Evolutionary conservation across 2,329 filamentous ascomycete species (phyloP).

Genomic region (Leptographium radiaticola): DNA sequence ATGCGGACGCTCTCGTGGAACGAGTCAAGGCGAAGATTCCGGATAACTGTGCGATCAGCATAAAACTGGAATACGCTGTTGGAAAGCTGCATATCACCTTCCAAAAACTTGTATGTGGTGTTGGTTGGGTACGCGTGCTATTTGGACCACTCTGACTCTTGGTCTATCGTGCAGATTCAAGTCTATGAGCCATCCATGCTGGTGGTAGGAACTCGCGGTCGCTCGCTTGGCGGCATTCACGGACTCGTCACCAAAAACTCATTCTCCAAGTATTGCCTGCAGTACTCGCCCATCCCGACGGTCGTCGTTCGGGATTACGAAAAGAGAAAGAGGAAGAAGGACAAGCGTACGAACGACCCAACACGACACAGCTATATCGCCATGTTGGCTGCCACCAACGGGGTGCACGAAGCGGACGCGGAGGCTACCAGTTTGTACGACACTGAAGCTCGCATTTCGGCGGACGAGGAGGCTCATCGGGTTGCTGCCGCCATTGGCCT

Average conservation of each 20-base stretch:
- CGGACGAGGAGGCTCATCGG: constrained; percentile 51
- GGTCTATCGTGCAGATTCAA: constrained; percentile 50
- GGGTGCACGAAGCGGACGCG: constrained; percentile 45
- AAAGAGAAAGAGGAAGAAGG: constrained; percentile 81
- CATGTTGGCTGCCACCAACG: constrained; percentile 54
- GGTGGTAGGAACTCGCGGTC: constrained; percentile 77
- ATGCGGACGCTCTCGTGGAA: constrained; percentile 62
- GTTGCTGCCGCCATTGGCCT: constrained; percentile 51
- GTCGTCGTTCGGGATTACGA: constrained; percentile 81
- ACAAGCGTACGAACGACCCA: constrained; percentile 68
- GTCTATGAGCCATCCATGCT: constrained; percentile 87
- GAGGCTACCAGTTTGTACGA: constrained; percentile 39
- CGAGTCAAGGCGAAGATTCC: constrained; percentile 67
- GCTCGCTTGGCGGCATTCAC: constrained; percentile 75
- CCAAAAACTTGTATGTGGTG: constrained; percentile 61
- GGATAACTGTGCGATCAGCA: constrained; percentile 68
- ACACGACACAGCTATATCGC: constrained; percentile 62
- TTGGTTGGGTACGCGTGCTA: not conserved
- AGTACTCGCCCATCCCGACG: constrained; percentile 85
- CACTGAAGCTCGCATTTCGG: constrained; percentile 38
- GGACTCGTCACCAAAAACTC: constrained; percentile 72
- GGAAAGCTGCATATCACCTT: constrained; percentile 86
- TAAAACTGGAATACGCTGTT: constrained; percentile 76
- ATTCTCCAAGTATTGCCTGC: constrained; percentile 87
- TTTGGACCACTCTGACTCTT: not conserved